These are phyloP conservation scores for Ogataea pignaliae DNA, from an alignment of 805 yeast species.

Conservation along the genomic window DNA sequence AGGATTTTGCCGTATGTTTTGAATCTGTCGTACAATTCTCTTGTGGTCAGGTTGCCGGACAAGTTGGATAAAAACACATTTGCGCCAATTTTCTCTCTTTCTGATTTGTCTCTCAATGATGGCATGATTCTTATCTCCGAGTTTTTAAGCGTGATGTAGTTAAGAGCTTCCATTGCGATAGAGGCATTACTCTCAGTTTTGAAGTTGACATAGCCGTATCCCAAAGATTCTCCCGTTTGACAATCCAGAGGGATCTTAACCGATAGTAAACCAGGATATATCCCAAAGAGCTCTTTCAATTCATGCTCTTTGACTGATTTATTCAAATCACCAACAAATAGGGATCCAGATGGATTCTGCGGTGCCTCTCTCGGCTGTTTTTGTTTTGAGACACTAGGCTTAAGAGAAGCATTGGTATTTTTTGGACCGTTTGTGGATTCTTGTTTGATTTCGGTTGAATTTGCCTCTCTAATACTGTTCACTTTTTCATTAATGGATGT, in stretches of 20 bases:
- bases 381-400: no score
- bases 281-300: slow-evolving; percentile 40
- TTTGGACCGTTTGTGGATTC: no score
- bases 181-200: slow-evolving; percentile 45
- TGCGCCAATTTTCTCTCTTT: slow-evolving; percentile 41
- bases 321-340: slow-evolving; percentile 64
- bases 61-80: slow-evolving; percentile 48
- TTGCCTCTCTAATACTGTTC: no score
- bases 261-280: slow-evolving; percentile 44
- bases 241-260: slow-evolving; percentile 59
- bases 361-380: not conserved
- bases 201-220: slow-evolving; percentile 73
- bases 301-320: slow-evolving; percentile 43
- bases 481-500: no score
- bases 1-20: slow-evolving; percentile 24
- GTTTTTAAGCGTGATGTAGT: slow-evolving; percentile 37
- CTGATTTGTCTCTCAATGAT: slow-evolving; percentile 40
- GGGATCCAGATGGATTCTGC: slow-evolving; percentile 15
- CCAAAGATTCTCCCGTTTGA: slow-evolving; percentile 51
- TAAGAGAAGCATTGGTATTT: no score
- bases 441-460: no score
- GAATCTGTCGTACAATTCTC: slow-evolving; percentile 26
- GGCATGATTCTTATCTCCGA: slow-evolving; percentile 54
- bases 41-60: slow-evolving; percentile 31
- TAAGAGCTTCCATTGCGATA: slow-evolving; percentile 52